phyloP scores from a whole-genome alignment of 768 basidiomycete genomes.

The Lentinula sp. region DNA sequence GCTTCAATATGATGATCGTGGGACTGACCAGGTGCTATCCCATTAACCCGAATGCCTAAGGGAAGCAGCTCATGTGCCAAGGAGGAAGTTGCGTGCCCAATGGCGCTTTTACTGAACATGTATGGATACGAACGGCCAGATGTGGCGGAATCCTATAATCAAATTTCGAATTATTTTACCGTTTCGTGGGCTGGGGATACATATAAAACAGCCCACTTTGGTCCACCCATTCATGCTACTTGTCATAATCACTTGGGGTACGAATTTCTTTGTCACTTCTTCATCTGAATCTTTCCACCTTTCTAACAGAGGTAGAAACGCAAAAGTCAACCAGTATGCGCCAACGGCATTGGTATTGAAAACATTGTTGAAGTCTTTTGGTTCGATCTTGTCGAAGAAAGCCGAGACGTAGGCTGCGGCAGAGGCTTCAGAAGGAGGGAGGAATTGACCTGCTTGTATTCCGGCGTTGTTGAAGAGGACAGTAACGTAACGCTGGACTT shows the following conservation, averaged over 20 bases:
- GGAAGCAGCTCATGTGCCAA: slow-evolving; percentile 43
- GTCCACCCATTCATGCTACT: slow-evolving; percentile 50
- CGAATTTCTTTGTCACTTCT: slow-evolving; percentile 27
- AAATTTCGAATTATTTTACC: too few species aligned
- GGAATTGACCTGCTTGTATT: slow-evolving; percentile 22
- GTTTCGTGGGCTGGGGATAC: too few species aligned
- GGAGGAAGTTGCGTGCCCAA: slow-evolving; percentile 38
- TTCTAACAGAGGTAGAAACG: slow-evolving; percentile 48
- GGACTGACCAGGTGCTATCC: slow-evolving; percentile 35
- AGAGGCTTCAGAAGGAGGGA: slow-evolving; percentile 18
- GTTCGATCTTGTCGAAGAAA: slow-evolving; percentile 31
- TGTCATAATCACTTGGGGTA: slow-evolving; percentile 43
- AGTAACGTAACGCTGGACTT: slow-evolving; percentile 32
- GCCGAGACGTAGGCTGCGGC: slow-evolving; percentile 32
- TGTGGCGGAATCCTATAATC: slow-evolving; percentile 32
- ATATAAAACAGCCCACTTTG: slow-evolving; percentile 22
- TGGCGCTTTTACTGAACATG: slow-evolving; percentile 40
- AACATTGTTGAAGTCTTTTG: slow-evolving; percentile 29
- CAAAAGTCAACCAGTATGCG: slow-evolving; percentile 51
- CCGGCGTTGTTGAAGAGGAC: slow-evolving; percentile 48
- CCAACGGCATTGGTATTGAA: slow-evolving; percentile 35
- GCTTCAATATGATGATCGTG: not conserved
- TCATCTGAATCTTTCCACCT: slow-evolving; percentile 31
- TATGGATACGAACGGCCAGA: slow-evolving; percentile 37
- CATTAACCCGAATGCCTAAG: slow-evolving; percentile 41